Base-by-base conservation (phyloP, 192 early-diverging fungal genomes). In the Globomyces pollinis-pini region DNA sequence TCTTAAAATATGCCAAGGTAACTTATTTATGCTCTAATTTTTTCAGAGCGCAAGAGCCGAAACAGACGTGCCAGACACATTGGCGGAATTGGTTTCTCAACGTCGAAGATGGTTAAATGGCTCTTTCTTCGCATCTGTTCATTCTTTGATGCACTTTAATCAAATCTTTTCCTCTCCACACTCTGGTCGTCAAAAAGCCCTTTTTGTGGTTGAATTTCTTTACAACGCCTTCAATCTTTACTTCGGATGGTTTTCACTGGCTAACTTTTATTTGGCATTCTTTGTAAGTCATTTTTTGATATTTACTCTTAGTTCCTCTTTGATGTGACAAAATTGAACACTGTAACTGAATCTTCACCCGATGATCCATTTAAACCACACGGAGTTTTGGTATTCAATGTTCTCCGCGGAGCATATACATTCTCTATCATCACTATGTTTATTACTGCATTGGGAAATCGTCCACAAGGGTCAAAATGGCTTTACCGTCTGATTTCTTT, bases 21-120 rank as follows among this genome's bases (percentile, higher is more conserved):
- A n/a, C n/a, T n/a, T n/a, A n/a, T n/a, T n/a, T n/a, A n/a, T n/a
- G n/a, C n/a, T n/a, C n/a, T n/a, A n/a, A n/a, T n/a, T n/a, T n/a
- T n/a, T n/a, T n/a, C n/a, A n/a, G 62, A 49, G 64, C 2, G 83
- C 86, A 0, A 68, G 68, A 51, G 88, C 82, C 24, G 83, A 84
- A 42, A 90, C 88, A 3, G 88, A 90, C 61, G 88, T 88, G 0
- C 88, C 88, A 1, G 79, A 75, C 57, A 69, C 71, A 41, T 68
- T 91, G 6, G 66, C 83, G 0, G 89, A 91, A 54, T 72, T 91
- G 34, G 87, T 89, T 54, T 86, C 86, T 54, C 89, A 91, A 65
- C 79, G 88, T 42, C 77, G 88, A 52, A 73, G 89, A 13, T 91
- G 87, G 86, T 61, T 90, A 18, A 90, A 90, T 68, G 88, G 88